Base-by-base conservation (phyloP, 2,329 filamentous ascomycete genomes). In the Neofusicoccum cordaticola region DNA sequence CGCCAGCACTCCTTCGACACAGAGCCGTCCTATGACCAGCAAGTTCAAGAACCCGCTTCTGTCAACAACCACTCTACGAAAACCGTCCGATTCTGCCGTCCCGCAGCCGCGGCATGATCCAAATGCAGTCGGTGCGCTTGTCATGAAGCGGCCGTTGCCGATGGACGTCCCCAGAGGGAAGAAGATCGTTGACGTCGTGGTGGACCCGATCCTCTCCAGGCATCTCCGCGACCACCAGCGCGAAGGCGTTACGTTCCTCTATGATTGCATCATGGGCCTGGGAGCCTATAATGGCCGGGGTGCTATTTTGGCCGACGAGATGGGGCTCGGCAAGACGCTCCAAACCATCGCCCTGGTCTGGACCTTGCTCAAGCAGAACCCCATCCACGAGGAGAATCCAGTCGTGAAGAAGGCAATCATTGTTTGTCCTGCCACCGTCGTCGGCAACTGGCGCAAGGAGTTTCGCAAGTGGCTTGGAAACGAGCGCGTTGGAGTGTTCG, bases 261-360 rank as follows among this genome's bases (percentile, higher is more conserved):
- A 92, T 70, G 89, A 91, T 75, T 91, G 89, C 71, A 86, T 91
- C 0, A 91, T 91, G 89, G 89, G 89, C 4, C 84, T 91, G 82
- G 83, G 87, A 47, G 78, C 82, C 47, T 87, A 84, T 67, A 85
- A 85, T 69, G 88, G 89, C 1, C 84, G 89, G 74, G 89, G 89
- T 27, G 89, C 88, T 3, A 87, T 92, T 65, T 79, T 92, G 56
- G 89, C 89, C 1, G 89, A 92, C 71, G 89, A 91, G 69, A 92
- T 92, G 89, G 89, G 89, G 0, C 75, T 92, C 1, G 89, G 89
- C 19, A 92, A 92, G 76, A 91, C 89, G 0, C 73, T 91, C 39
- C 89, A 91, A 70, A 91, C 89, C 0, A 91, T 92, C 70, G 81
- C 89, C 2, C 75, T 91, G 51, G 72, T 91, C 12, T 91, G 89